Percentiles rank a stretch among this genome's conserved stretches.
phyloP scores from a whole-genome alignment of 352 stramenopile genomes.

The Globisporangium abappressorium region DNA sequence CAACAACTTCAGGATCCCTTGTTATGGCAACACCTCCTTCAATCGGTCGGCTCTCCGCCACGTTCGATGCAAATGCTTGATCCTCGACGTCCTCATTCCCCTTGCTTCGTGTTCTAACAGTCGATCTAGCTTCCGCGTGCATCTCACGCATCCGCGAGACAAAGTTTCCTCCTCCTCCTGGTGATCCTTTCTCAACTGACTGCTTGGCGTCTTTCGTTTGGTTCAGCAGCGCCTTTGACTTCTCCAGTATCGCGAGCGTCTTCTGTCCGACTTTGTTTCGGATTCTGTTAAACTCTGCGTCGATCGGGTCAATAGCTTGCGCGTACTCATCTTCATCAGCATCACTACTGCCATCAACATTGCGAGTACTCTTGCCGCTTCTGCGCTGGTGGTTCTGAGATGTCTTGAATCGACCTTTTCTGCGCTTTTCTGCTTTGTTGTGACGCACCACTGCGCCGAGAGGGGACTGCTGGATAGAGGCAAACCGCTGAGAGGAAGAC shows the following conservation, averaged over 20 bases:
- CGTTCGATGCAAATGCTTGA: not conserved
- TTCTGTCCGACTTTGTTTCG: slow-evolving; percentile 44
- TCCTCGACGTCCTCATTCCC: not conserved
- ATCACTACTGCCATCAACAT: slow-evolving; percentile 11
- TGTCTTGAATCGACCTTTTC: not conserved
- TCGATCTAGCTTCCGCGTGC: not conserved
- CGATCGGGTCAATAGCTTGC: slow-evolving; percentile 20
- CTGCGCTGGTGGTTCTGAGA: not conserved
- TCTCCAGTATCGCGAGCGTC: slow-evolving; percentile 56
- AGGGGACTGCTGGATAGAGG: not conserved
- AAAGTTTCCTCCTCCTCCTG: slow-evolving; percentile 13
- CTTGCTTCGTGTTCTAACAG: not conserved
- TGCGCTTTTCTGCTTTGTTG: slow-evolving; percentile 5
- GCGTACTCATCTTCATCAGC: slow-evolving; percentile 7
- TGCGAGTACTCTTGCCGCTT: not conserved
- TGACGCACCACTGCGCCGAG: not conserved
- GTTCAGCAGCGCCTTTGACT: slow-evolving; percentile 40
- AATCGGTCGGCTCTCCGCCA: not conserved
- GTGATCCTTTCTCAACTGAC: not conserved
- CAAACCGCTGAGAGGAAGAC: not conserved
- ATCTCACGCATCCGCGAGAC: slow-evolving; percentile 32
- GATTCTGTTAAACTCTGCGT: slow-evolving; percentile 34
- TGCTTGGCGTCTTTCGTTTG: slow-evolving; percentile 18
- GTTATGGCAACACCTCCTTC: not conserved
- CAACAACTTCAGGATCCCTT: not conserved